phyloP scores from a whole-genome alignment of 495 filamentous ascomycete genomes.

The Cryomyces minteri region DNA sequence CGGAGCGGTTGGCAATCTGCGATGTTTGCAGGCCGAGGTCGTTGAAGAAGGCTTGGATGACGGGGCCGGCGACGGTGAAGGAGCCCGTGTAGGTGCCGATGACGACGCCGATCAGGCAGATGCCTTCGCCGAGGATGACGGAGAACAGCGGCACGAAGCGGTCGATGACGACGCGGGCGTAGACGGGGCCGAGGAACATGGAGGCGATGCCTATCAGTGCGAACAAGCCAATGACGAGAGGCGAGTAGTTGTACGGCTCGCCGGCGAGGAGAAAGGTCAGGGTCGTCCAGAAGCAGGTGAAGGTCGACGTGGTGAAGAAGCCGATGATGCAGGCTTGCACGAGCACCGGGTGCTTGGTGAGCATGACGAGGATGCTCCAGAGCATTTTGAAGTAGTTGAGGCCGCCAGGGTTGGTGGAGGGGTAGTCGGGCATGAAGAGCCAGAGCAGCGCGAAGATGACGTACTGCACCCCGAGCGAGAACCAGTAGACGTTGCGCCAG shows the following conservation, averaged over 20 bases:
- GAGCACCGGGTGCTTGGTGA: conserved; percentile 45
- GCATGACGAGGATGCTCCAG: conserved; percentile 38
- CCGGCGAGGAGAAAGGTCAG: conserved; percentile 59
- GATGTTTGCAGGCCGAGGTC: conserved; percentile 60
- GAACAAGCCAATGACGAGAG: conserved; percentile 57
- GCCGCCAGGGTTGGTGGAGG: conserved; percentile 44
- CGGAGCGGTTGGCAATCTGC: conserved; percentile 55
- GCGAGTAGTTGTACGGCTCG: conserved; percentile 46
- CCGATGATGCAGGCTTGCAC: conserved; percentile 44
- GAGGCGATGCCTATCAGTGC: conserved; percentile 55
- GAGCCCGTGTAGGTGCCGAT: conserved; percentile 52
- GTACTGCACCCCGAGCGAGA: conserved; percentile 54
- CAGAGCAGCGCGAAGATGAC: conserved; percentile 47
- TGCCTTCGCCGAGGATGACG: conserved; percentile 39
- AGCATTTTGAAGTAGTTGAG: conserved; percentile 51
- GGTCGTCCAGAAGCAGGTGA: conserved; percentile 70
- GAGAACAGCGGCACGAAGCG: conserved; percentile 45
- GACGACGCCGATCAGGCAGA: conserved; percentile 40
- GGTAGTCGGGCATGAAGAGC: conserved; percentile 68
- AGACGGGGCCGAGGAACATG: conserved; percentile 47
- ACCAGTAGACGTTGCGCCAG: conserved; percentile 71
- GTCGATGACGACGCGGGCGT: conserved; percentile 53
- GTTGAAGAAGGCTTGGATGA: conserved; percentile 52
- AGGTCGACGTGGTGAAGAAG: conserved; percentile 34
- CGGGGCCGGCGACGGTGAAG: conserved; percentile 50